Percentiles rank a stretch among this genome's conserved stretches.
Evolutionary conservation across 805 yeast species (phyloP).

Genomic region (Wickerhamia fluorescens): DNA sequence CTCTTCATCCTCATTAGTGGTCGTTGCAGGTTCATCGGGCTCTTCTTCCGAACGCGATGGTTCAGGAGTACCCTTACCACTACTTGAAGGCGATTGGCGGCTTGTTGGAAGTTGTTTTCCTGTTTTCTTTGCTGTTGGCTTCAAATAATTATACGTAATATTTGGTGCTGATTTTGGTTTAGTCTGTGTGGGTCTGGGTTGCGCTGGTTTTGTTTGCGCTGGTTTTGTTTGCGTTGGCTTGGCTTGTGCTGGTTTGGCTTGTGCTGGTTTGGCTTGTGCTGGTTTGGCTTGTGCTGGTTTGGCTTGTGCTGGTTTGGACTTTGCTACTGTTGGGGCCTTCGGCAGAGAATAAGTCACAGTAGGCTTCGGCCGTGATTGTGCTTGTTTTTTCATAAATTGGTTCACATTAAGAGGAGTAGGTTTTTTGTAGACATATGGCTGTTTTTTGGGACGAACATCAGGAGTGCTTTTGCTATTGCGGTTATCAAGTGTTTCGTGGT

Average conservation of each 20-base stretch:
- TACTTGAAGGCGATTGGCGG: neutral
- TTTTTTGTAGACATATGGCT: slow-evolving; percentile 26
- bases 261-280: slow-evolving; percentile 2
- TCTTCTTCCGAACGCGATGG: neutral
- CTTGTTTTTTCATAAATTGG: slow-evolving; percentile 21
- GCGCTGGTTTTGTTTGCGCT: slow-evolving; percentile 1
- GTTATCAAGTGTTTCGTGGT: too few species aligned
- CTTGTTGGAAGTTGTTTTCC: slow-evolving; percentile 1
- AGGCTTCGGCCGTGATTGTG: slow-evolving; percentile 6
- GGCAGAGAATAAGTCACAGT: too few species aligned
- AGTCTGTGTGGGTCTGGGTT: slow-evolving; percentile 1
- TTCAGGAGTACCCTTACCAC: neutral
- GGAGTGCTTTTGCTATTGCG: slow-evolving; percentile 13
- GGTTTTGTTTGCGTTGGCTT: slow-evolving; percentile 4
- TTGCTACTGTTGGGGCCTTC: slow-evolving; percentile 5
- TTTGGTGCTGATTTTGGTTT: slow-evolving; percentile 4
- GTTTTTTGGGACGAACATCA: slow-evolving; percentile 11
- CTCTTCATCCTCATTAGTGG: slow-evolving; percentile 21
- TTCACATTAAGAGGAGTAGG: slow-evolving; percentile 34
- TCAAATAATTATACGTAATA: slow-evolving; percentile 11
- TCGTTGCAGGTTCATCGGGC: neutral
- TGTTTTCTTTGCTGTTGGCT: slow-evolving; percentile 2
- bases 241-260: slow-evolving; percentile 3
- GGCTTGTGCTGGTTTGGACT: neutral
- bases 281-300: slow-evolving; percentile 3